phyloP scores from a whole-genome alignment of 495 filamentous ascomycete genomes.

The Annulohypoxylon moriforme region DNA sequence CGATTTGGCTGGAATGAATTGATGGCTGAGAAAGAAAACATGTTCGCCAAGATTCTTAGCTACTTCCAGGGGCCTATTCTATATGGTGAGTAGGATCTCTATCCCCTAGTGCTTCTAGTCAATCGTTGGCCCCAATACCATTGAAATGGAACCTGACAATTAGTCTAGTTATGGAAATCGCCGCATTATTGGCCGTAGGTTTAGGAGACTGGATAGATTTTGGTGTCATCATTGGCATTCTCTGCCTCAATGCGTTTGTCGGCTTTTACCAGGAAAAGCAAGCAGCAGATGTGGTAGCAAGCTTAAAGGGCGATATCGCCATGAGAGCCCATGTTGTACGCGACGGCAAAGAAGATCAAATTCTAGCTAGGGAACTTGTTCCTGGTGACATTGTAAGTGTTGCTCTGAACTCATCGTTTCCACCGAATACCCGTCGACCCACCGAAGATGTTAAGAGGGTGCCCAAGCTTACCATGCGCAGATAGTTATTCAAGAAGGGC shows the following conservation, averaged over 20 bases:
- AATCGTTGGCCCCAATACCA: background rate
- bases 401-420: background rate
- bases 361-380: conserved; percentile 82
- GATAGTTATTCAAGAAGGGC: conserved; percentile 77
- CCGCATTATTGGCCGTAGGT: conserved; percentile 81
- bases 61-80: conserved; percentile 88
- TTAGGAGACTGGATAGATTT: conserved; percentile 86
- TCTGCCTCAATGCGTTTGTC: conserved; percentile 82
- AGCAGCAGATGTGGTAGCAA: conserved; percentile 84
- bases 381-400: conserved; percentile 80
- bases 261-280: conserved; percentile 92
- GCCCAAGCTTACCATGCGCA: conserved; percentile 28
- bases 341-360: conserved; percentile 75
- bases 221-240: conserved; percentile 83
- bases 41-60: conserved; percentile 79
- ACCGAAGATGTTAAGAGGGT: background rate
- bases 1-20: conserved; percentile 80
- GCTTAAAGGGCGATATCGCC: conserved; percentile 84
- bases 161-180: conserved; percentile 81
- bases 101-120: background rate
- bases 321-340: conserved; percentile 80
- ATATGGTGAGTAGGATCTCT: conserved; percentile 69
- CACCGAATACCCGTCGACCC: background rate
- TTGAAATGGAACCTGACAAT: conserved; percentile 23
- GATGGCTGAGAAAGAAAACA: conserved; percentile 78